Evolutionary conservation across 1,284 basidiomycete species (phyloP).

Genomic region (Trametes polyzona): DNA sequence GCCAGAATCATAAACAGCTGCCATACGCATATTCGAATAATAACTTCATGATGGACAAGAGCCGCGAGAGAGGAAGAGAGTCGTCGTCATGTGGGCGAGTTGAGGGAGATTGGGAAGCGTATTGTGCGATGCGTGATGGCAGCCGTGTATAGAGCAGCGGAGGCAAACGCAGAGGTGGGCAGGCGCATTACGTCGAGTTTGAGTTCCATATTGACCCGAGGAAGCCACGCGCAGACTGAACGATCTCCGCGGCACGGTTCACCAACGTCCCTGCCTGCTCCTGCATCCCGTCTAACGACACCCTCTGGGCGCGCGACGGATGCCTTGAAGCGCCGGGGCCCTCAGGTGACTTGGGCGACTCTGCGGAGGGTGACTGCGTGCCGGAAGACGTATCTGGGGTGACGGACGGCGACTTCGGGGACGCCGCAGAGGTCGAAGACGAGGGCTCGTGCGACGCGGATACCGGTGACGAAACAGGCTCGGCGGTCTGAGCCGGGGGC

Average conservation of each 20-base stretch:
- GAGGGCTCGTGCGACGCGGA: constrained; percentile 18
- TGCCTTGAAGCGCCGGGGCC: constrained; percentile 27
- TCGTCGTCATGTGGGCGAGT: neutral
- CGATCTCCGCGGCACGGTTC: constrained; percentile 72
- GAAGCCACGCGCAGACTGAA: constrained; percentile 66
- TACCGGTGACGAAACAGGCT: constrained; percentile 18
- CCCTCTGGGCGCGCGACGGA: constrained; percentile 27
- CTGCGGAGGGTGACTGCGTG: neutral
- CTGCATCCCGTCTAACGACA: constrained; percentile 34
- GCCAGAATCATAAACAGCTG: constrained; percentile 16
- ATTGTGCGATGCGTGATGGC: constrained; percentile 15
- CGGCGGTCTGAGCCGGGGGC: constrained; percentile 24
- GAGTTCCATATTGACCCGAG: constrained; percentile 53
- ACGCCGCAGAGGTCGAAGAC: constrained; percentile 1
- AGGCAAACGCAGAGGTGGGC: neutral
- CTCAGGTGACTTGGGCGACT: constrained; percentile 5
- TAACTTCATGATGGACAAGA: constrained; percentile 20
- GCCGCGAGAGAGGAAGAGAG: neutral
- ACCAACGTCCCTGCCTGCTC: constrained; percentile 52
- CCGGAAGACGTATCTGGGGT: neutral
- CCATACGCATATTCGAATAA: constrained; percentile 30
- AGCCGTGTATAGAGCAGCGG: constrained; percentile 1
- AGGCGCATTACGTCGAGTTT: constrained; percentile 7
- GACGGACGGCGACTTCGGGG: constrained; percentile 1
- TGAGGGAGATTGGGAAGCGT: constrained; percentile 1